phyloP scores from a whole-genome alignment of 352 stramenopile genomes.

The Globisporangium orthogonon region DNA sequence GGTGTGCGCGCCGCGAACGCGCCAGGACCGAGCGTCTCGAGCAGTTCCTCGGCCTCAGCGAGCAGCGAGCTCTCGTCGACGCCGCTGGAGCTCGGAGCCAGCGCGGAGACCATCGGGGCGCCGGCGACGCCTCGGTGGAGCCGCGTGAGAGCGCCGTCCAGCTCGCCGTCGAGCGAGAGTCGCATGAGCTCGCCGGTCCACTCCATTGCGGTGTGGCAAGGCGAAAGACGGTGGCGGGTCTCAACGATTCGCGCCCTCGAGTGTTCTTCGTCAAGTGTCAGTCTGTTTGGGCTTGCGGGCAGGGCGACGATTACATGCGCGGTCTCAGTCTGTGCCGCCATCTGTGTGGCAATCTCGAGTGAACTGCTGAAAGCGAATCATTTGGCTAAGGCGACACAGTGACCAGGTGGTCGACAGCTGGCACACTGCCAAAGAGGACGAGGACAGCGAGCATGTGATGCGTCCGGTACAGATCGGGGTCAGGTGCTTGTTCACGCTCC shows the following conservation, averaged over 20 bases:
- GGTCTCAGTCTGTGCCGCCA: background rate
- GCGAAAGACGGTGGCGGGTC: too few relatives aligned
- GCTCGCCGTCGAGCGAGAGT: background rate
- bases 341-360: background rate
- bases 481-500: too few relatives aligned
- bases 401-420: too few relatives aligned
- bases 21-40: slow-evolving; percentile 2
- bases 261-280: background rate
- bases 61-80: slow-evolving; percentile 10
- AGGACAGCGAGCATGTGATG: too few relatives aligned
- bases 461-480: too few relatives aligned
- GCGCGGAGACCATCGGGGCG: background rate
- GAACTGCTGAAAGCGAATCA: background rate
- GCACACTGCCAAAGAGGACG: too few relatives aligned
- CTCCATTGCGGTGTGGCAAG: background rate
- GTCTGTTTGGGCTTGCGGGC: background rate
- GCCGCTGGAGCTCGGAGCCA: background rate
- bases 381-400: too few relatives aligned
- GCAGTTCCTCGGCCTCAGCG: slow-evolving; percentile 8
- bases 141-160: background rate
- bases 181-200: background rate
- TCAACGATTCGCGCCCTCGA: too few relatives aligned
- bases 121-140: background rate
- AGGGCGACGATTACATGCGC: background rate
- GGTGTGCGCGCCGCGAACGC: slow-evolving; percentile 1